phyloP scores from a whole-genome alignment of 345 rosid species.

The Crucihimalaya himalaica region DNA sequence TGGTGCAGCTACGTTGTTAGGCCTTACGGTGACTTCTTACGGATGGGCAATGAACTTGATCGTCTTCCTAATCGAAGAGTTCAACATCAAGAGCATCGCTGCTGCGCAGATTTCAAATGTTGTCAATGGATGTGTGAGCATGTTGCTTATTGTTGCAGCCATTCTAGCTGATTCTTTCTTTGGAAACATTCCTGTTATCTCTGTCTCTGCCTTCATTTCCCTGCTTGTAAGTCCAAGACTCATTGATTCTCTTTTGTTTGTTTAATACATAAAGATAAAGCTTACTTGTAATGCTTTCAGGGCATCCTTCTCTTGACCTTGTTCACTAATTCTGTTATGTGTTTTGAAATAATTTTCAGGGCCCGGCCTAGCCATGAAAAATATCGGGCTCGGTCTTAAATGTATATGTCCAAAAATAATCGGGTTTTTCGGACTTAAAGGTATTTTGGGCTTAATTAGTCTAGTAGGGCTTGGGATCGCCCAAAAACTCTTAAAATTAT shows the following conservation, averaged over 20 bases:
- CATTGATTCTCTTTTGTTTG: background rate
- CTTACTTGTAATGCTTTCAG: conserved; percentile 11
- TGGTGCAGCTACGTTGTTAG: background rate
- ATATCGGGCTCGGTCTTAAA: too few relatives aligned
- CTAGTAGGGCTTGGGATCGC: too few relatives aligned
- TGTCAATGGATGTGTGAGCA: conserved; percentile 30
- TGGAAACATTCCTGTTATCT: conserved; percentile 38
- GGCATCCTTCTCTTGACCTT: conserved; percentile 42
- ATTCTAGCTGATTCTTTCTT: conserved; percentile 46
- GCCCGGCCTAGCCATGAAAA: too few relatives aligned
- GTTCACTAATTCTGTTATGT: too few relatives aligned
- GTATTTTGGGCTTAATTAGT: too few relatives aligned
- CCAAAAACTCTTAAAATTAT: too few relatives aligned
- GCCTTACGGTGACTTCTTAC: conserved; percentile 17
- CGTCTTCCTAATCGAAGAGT: conserved; percentile 37
- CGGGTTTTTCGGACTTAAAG: too few relatives aligned
- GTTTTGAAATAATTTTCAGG: too few relatives aligned
- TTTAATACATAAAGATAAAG: background rate
- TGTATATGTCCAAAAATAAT: too few relatives aligned
- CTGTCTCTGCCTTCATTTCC: conserved; percentile 39
- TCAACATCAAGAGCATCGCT: conserved; percentile 42
- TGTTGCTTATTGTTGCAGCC: conserved; percentile 47
- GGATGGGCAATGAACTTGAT: conserved; percentile 49
- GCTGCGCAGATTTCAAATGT: conserved; percentile 46
- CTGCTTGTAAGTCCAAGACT: conserved; percentile 34